Evolutionary conservation across 768 basidiomycete genomes (phyloP).

Genomic region (Cystobasidium ongulense): DNA sequence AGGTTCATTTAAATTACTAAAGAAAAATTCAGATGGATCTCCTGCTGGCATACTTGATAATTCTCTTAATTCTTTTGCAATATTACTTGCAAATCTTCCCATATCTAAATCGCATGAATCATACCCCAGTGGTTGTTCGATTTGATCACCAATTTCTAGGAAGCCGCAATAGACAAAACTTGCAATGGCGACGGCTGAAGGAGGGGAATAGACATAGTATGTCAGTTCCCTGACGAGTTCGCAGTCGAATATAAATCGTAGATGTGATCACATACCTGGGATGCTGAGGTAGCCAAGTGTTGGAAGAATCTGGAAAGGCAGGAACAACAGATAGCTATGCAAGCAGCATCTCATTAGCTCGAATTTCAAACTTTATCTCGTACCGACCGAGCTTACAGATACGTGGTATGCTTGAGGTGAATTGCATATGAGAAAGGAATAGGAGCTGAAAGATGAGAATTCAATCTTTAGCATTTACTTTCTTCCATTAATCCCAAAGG

Average conservation of each 20-base stretch:
- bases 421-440: constrained; percentile 27
- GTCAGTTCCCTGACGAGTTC: neutral
- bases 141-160: constrained; percentile 13
- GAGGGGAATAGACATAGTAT: neutral
- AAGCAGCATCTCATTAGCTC: neutral
- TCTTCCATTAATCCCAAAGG: no score
- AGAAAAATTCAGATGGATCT: constrained; percentile 22
- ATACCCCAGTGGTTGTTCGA: constrained; percentile 28
- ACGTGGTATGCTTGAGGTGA: constrained; percentile 29
- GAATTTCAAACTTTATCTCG: no score
- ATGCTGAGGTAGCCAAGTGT: constrained; percentile 23
- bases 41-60: neutral
- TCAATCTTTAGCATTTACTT: no score
- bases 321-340: constrained; percentile 12
- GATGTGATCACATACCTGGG: constrained; percentile 1
- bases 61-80: constrained; percentile 18
- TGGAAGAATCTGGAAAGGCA: constrained; percentile 28
- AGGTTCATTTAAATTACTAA: constrained; percentile 10
- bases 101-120: constrained; percentile 15
- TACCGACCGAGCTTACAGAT: neutral
- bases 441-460: neutral
- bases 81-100: constrained; percentile 1
- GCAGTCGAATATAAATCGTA: neutral
- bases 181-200: constrained; percentile 11
- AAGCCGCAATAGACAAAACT: constrained; percentile 19